A percentile compares a stretch with the other conserved stretches of the same genome.
Conservation (phyloP, 2,329 filamentous ascomycete genomes). For the Aspergillus nomiae region DNA sequence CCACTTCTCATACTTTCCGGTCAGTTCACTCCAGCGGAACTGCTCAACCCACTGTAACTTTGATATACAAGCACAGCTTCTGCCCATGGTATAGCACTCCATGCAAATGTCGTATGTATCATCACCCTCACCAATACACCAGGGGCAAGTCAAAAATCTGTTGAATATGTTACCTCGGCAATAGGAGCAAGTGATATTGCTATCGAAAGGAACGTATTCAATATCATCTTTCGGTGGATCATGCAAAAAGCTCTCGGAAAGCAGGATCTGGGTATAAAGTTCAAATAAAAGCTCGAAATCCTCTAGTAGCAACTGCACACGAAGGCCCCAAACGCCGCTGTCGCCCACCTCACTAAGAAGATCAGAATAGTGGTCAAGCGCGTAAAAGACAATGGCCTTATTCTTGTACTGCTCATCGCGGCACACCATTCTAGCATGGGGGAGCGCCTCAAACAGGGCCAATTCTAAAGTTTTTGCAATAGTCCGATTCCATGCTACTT, state of each 20-base stretch:
- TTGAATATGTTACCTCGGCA: conserved; percentile 98
- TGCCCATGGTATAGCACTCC: conserved; percentile 97
- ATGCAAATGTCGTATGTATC: conserved; percentile 96
- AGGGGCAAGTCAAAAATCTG: conserved; percentile 87
- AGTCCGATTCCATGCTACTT: conserved; percentile 96
- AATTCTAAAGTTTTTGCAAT: conserved; percentile 88
- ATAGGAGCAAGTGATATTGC: conserved; percentile 92
- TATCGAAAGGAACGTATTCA: conserved; percentile 80
- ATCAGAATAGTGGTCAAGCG: conserved; percentile 73
- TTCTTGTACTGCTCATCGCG: conserved; percentile 99
- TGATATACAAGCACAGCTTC: conserved; percentile 87
- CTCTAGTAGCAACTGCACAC: conserved; percentile 70
- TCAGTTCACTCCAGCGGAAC: conserved; percentile 79
- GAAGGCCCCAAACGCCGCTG: conserved; percentile 48
- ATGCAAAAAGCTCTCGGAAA: conserved; percentile 82
- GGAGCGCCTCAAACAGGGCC: conserved; percentile 82
- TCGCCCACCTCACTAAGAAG: conserved; percentile 61
- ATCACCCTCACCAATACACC: conserved; percentile 75
- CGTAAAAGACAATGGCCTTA: conserved; percentile 91
- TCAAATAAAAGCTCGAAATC: conserved; percentile 82
- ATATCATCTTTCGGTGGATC: conserved; percentile 64
- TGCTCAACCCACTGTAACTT: conserved; percentile 90
- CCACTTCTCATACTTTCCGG: conserved; percentile 80
- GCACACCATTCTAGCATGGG: conserved; percentile 86
- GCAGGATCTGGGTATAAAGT: conserved; percentile 75